Conservation (phyloP, 2,329 filamentous ascomycete genomes). For the Aspergillus terreus region DNA sequence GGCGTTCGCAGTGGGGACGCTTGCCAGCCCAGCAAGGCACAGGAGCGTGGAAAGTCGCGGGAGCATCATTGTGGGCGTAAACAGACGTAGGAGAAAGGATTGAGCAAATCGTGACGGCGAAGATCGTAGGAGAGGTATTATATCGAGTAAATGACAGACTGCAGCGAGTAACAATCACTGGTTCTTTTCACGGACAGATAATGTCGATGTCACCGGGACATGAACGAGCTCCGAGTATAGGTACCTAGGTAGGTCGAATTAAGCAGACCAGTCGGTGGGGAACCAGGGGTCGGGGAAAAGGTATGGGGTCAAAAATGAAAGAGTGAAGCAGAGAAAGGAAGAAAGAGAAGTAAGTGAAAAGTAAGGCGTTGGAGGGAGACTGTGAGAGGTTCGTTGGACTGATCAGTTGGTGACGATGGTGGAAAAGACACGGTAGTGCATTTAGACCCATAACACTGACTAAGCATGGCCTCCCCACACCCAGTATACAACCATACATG, state of each 20-base stretch:
- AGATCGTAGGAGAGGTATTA: slow-evolving; percentile 4
- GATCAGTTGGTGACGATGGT: slow-evolving; percentile 4
- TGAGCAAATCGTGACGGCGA: neutral
- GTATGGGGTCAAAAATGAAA: neutral
- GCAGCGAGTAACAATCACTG: slow-evolving; percentile 12
- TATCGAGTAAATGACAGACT: slow-evolving; percentile 14
- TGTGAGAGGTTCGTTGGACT: neutral
- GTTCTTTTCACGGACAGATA: neutral
- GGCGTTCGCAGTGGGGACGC: slow-evolving; percentile 28
- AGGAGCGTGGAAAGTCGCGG: slow-evolving; percentile 32
- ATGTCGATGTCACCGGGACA: slow-evolving; percentile 31
- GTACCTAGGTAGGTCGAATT: slow-evolving; percentile 5
- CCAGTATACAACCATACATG: no score
- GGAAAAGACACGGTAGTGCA: slow-evolving; percentile 1
- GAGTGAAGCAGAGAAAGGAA: slow-evolving; percentile 4
- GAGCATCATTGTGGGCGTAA: slow-evolving; percentile 26
- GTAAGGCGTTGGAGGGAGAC: slow-evolving; percentile 8
- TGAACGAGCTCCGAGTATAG: slow-evolving; percentile 45
- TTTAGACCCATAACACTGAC: neutral
- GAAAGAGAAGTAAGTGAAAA: neutral
- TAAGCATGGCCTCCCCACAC: neutral
- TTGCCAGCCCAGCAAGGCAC: slow-evolving; percentile 32
- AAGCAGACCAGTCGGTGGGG: neutral
- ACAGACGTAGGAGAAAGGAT: neutral
- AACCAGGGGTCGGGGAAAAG: neutral